Percentiles rank a stretch among this genome's conserved stretches.
Evolutionary conservation across 306 rosid genomes (phyloP).

Genomic region (Dryas octopetala): DNA sequence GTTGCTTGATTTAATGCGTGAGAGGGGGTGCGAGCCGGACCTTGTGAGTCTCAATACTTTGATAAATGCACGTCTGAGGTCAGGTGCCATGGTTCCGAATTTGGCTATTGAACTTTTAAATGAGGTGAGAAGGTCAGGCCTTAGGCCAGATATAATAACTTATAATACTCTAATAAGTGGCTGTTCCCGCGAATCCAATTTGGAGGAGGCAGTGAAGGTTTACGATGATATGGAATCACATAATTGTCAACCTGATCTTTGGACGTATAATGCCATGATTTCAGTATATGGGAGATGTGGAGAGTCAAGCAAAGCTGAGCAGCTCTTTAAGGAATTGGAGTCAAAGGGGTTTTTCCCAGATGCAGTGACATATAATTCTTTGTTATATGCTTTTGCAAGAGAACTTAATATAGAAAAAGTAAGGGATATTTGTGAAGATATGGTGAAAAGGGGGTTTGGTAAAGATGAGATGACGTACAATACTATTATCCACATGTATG

Average conservation of each 20-base stretch:
- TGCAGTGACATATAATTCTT: conserved; percentile 86
- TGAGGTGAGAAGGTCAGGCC: conserved; percentile 72
- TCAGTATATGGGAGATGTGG: conserved; percentile 92
- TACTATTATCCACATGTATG: conserved; percentile 85
- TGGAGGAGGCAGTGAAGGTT: conserved; percentile 71
- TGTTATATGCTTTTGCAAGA: conserved; percentile 80
- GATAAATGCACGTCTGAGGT: conserved; percentile 79
- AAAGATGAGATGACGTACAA: conserved; percentile 97
- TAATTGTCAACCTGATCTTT: conserved; percentile 79
- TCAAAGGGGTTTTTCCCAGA: conserved; percentile 85
- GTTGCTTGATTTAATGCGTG: conserved; percentile 65
- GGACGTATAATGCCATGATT: conserved; percentile 98
- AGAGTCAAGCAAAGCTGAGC: conserved; percentile 59
- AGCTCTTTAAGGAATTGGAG: conserved; percentile 67
- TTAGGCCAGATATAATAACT: conserved; percentile 82
- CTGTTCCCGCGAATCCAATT: conserved; percentile 77
- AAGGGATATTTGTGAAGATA: conserved; percentile 66
- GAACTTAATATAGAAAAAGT: conserved; percentile 70
- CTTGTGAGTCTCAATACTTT: conserved; percentile 86
- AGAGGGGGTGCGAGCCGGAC: conserved; percentile 80
- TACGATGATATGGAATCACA: conserved; percentile 63
- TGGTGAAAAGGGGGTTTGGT: conserved; percentile 79
- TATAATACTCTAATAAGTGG: conserved; percentile 91
- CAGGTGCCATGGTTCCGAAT: conserved; percentile 58
- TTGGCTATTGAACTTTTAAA: conserved; percentile 66